Evolutionary conservation across 2,329 filamentous ascomycete species (phyloP), one percentile per base, ranked within the genome.

Genomic region (Basipetospora chlamydospora): DNA sequence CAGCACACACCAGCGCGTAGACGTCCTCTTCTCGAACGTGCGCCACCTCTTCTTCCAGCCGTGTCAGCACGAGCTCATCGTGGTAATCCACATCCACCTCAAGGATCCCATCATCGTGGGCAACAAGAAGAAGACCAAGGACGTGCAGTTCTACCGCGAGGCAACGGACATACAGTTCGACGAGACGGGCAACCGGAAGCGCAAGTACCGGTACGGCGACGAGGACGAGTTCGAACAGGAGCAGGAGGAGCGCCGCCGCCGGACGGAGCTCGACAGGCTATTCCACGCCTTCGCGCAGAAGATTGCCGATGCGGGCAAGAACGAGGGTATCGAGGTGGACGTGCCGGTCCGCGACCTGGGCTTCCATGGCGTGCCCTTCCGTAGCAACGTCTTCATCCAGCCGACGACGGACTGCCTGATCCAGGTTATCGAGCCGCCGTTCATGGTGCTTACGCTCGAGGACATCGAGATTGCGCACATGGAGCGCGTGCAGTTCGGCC

Each of bases 31-130:
- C 66, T 92, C 84, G 63, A 98, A 98, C 61, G 84, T 98, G 55
- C 92, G 93, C 58, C 90, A 98, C 54, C 69, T 98, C 3, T 98
- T 98, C 67, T 98, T 98, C 67, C 90, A 98, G 57, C 90, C 92
- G 20, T 96, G 86, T 50, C 81, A 86, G 48, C 85, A 94, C 51
- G 90, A 98, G 57, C 64, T 98, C 50, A 93, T 98, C 46, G 92
- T 98, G 46, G 84, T 98, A 49, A 95, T 98, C 47, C 90, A 98
- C 56, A 82, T 98, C 39, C 90, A 98, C 56, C 73, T 98, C 34
- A 95, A 94, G 61, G 93, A 95, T 43, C 90, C 90, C 3, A 96
- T 98, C 54, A 86, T 98, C 57, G 82, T 98, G 43, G 90, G 90
- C 42, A 96, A 94, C 69, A 75, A 79, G 61, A 92, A 93, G 64